Percentiles rank a stretch among this genome's conserved stretches.
These are phyloP conservation scores for Cercospora janseana DNA, from an alignment of 2,329 filamentous ascomycete species.

Conservation along the genomic window DNA sequence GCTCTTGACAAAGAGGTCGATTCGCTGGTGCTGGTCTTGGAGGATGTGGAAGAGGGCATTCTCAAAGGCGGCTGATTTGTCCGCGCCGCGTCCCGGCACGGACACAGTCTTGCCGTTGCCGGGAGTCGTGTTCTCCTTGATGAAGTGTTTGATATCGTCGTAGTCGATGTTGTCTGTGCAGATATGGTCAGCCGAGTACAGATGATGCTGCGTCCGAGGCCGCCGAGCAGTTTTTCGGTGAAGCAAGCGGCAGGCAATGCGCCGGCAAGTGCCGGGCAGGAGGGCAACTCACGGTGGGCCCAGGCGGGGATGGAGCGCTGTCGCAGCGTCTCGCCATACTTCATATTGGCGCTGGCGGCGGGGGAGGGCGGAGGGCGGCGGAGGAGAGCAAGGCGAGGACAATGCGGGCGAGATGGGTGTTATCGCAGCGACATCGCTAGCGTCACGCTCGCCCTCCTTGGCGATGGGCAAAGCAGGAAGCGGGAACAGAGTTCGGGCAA, in stretches of 20 bases:
- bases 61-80: slow-evolving; percentile 62
- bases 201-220: no score
- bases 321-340: slow-evolving; percentile 72
- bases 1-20: slow-evolving; percentile 74
- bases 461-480: no score
- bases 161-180: slow-evolving; percentile 79
- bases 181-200: slow-evolving; percentile 10
- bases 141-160: slow-evolving; percentile 79
- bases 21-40: slow-evolving; percentile 71
- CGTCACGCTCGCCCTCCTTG: no score
- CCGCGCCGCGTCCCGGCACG: slow-evolving; percentile 65
- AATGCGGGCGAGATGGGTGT: not conserved
- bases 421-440: slow-evolving; percentile 14
- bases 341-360: slow-evolving; percentile 52
- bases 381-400: not conserved
- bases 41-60: slow-evolving; percentile 69
- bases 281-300: slow-evolving; percentile 62
- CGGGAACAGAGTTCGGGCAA: no score
- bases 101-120: slow-evolving; percentile 68
- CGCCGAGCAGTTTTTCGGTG: no score
- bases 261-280: not conserved
- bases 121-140: slow-evolving; percentile 74
- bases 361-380: not conserved
- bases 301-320: slow-evolving; percentile 77
- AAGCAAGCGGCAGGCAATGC: not conserved